phyloP scores from a whole-genome alignment of 116 monocot genomes.

The Zostera marina region DNA sequence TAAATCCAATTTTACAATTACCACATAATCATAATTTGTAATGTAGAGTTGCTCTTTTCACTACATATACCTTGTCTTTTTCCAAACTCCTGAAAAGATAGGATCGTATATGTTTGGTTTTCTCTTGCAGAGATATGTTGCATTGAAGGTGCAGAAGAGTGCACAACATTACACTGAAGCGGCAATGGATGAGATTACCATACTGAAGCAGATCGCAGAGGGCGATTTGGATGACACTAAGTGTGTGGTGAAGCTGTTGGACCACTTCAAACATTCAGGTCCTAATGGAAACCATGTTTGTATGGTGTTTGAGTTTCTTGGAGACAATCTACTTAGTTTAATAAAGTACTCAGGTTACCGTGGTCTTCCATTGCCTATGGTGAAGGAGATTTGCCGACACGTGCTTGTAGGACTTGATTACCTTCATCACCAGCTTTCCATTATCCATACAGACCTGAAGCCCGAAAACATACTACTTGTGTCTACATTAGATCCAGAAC shows the following conservation, averaged over 20 bases:
- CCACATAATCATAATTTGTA: no score
- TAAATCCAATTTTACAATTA: no score
- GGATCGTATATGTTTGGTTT: background rate
- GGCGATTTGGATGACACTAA: slow-evolving; percentile 49
- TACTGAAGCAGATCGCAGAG: slow-evolving; percentile 89
- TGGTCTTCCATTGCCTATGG: slow-evolving; percentile 53
- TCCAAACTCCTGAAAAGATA: background rate
- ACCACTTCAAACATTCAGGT: slow-evolving; percentile 93
- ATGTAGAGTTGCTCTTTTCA: no score
- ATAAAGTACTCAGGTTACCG: slow-evolving; percentile 88
- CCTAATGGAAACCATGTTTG: slow-evolving; percentile 93
- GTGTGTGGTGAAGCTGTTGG: slow-evolving; percentile 94
- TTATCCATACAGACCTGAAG: slow-evolving; percentile 94
- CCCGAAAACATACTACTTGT: slow-evolving; percentile 83
- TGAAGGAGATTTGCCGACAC: slow-evolving; percentile 77
- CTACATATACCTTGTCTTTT: no score
- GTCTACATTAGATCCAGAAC: slow-evolving; percentile 60
- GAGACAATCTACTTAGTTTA: slow-evolving; percentile 77
- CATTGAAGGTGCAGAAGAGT: slow-evolving; percentile 96
- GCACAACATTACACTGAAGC: slow-evolving; percentile 97
- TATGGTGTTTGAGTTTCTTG: slow-evolving; percentile 94
- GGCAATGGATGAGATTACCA: slow-evolving; percentile 97
- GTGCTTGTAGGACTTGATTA: slow-evolving; percentile 77
- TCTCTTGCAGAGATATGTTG: slow-evolving; percentile 58
- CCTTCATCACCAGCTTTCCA: slow-evolving; percentile 64